A percentile compares a stretch with the other conserved stretches of the same genome.
These are phyloP conservation scores for Thielaviopsis populi DNA, from an alignment of 2,329 filamentous ascomycete species.

Conservation along the genomic window DNA sequence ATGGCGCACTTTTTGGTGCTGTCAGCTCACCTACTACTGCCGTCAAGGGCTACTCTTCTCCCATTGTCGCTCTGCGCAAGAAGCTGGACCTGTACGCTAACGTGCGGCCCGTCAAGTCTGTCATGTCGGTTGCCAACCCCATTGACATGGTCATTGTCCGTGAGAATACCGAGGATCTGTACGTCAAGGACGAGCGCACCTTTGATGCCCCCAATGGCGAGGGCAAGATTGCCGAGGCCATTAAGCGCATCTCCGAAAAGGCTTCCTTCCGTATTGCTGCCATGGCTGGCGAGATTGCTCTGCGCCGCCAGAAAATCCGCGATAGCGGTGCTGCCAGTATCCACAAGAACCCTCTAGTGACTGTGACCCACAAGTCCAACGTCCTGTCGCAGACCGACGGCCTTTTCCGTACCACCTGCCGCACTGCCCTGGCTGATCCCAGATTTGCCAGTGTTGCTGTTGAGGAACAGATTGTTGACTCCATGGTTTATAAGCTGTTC, in stretches of 20 bases:
- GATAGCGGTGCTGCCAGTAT: slow-evolving; percentile 41
- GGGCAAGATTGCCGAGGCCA: slow-evolving; percentile 84
- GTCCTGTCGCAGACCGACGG: slow-evolving; percentile 94
- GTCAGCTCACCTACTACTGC: slow-evolving; percentile 77
- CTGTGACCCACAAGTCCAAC: slow-evolving; percentile 97
- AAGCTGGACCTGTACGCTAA: slow-evolving; percentile 92
- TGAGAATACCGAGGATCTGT: slow-evolving; percentile 97
- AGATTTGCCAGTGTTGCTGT: slow-evolving; percentile 51
- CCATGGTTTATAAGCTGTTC: slow-evolving; percentile 99
- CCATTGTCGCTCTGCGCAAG: slow-evolving; percentile 94
- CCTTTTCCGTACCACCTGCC: slow-evolving; percentile 72
- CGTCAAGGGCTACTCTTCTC: slow-evolving; percentile 89
- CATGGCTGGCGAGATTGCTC: slow-evolving; percentile 89
- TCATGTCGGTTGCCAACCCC: slow-evolving; percentile 46
- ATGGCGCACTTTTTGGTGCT: slow-evolving; percentile 91
- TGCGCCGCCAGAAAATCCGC: slow-evolving; percentile 70
- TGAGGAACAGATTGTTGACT: slow-evolving; percentile 98
- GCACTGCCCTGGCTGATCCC: slow-evolving; percentile 51
- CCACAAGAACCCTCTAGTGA: slow-evolving; percentile 61
- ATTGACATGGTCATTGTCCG: slow-evolving; percentile 97
- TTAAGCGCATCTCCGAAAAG: slow-evolving; percentile 87
- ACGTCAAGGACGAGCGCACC: slow-evolving; percentile 92
- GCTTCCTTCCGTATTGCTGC: slow-evolving; percentile 75
- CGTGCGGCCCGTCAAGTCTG: slow-evolving; percentile 85
- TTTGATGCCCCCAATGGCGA: slow-evolving; percentile 51